phyloP scores from a whole-genome alignment of 1,284 basidiomycete genomes.

The Cryptococcus floricola region DNA sequence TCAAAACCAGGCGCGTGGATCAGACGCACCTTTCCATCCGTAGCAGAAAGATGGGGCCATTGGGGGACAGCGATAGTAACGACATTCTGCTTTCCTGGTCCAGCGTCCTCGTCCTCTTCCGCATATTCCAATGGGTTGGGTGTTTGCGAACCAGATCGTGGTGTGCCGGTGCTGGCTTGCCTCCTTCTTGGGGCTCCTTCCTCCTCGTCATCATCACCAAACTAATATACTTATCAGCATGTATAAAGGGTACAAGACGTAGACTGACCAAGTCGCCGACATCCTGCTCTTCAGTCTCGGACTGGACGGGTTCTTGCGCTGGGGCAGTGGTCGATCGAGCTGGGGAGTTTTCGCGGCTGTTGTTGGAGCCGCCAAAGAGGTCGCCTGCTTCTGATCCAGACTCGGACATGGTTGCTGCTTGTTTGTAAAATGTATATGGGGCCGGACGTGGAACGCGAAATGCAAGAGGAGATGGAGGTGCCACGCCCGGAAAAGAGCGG shows the following conservation, averaged over 20 bases:
- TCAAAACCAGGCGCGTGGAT: not conserved
- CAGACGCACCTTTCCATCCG: slow-evolving; percentile 45
- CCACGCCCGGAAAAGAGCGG: slow-evolving; percentile 15
- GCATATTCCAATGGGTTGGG: slow-evolving; percentile 43
- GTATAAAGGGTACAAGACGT: not conserved
- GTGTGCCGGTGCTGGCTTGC: slow-evolving; percentile 7
- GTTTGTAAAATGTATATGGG: not conserved
- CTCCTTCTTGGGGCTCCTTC: slow-evolving; percentile 2
- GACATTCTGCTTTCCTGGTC: slow-evolving; percentile 25
- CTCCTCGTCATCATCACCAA: slow-evolving; percentile 77
- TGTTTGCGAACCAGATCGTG: slow-evolving; percentile 14
- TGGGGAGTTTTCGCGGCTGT: not conserved
- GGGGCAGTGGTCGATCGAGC: slow-evolving; percentile 5
- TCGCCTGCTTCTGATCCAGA: slow-evolving; percentile 29
- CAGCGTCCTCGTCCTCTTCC: slow-evolving; percentile 35
- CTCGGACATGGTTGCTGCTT: slow-evolving; percentile 28
- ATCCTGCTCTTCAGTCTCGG: slow-evolving; percentile 19
- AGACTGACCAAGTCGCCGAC: slow-evolving; percentile 28
- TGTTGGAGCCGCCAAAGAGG: slow-evolving; percentile 33
- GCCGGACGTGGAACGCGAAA: not conserved
- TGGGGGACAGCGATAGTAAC: slow-evolving; percentile 38
- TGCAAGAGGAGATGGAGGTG: slow-evolving; percentile 2
- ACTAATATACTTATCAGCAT: slow-evolving; percentile 48
- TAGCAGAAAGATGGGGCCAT: slow-evolving; percentile 34
- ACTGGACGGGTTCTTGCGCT: slow-evolving; percentile 12